Conservation (phyloP, 2,329 filamentous ascomycete species). For the Botrytis pseudocinerea region DNA sequence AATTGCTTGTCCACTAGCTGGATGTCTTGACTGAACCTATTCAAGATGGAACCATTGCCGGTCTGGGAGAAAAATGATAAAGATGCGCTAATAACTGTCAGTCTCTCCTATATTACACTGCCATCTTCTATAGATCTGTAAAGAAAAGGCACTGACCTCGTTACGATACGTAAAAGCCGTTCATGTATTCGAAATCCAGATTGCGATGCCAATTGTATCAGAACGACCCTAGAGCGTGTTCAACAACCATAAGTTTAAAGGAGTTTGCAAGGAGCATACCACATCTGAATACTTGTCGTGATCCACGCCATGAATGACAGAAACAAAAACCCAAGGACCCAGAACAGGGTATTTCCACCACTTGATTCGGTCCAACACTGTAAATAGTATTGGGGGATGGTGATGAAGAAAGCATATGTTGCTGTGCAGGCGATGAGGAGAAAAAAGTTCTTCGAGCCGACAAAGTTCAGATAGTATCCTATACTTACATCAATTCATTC, state of each 20-base stretch:
- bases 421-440: not conserved
- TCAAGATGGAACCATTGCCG: slow-evolving; percentile 46
- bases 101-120: not conserved
- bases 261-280: not conserved
- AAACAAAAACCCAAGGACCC: not conserved
- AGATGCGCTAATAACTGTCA: slow-evolving; percentile 14
- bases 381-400: slow-evolving; percentile 9
- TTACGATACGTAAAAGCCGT: slow-evolving; percentile 40
- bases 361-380: slow-evolving; percentile 7
- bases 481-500: not conserved
- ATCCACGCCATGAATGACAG: slow-evolving; percentile 15
- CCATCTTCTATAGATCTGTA: slow-evolving; percentile 24
- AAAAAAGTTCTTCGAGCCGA: slow-evolving; percentile 10
- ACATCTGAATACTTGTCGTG: slow-evolving; percentile 12
- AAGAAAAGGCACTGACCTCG: slow-evolving; percentile 27
- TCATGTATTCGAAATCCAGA: slow-evolving; percentile 42
- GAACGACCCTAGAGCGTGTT: slow-evolving; percentile 3
- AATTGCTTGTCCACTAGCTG: slow-evolving; percentile 28
- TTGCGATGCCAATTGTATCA: slow-evolving; percentile 42
- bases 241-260: not conserved
- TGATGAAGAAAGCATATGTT: slow-evolving; percentile 14
- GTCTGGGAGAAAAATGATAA: slow-evolving; percentile 44
- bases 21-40: slow-evolving; percentile 40
- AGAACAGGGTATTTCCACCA: not conserved
- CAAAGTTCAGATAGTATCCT: slow-evolving; percentile 19